These are phyloP conservation scores for Trichocomaceae sp. DNA, from an alignment of 2,329 filamentous ascomycete genomes.

Conservation along the genomic window DNA sequence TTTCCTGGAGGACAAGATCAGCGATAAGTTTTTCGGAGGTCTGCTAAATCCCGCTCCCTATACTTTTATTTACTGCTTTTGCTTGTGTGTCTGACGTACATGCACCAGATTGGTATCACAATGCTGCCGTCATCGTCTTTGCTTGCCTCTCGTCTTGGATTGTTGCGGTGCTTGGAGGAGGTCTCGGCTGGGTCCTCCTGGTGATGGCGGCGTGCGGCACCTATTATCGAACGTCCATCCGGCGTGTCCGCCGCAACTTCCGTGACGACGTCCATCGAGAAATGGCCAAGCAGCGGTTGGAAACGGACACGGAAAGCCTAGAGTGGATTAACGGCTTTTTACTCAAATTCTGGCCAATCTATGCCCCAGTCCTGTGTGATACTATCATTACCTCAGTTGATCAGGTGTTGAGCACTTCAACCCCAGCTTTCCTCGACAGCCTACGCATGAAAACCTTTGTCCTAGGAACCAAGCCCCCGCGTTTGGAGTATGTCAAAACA, in stretches of 20 bases:
- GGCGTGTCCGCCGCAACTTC: constrained; percentile 89
- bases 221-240: constrained; percentile 93
- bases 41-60: constrained; percentile 22
- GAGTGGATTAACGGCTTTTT: constrained; percentile 99
- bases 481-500: constrained; percentile 96
- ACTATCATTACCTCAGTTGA: constrained; percentile 92
- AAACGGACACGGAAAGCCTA: constrained; percentile 83
- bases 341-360: constrained; percentile 99
- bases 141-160: constrained; percentile 88
- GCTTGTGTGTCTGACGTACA: constrained; percentile 1
- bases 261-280: constrained; percentile 89
- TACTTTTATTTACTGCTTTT: background rate
- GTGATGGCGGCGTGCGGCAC: constrained; percentile 89
- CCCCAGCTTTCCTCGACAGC: constrained; percentile 87
- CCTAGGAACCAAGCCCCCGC: constrained; percentile 87
- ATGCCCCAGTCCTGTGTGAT: constrained; percentile 84
- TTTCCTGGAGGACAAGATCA: constrained; percentile 72
- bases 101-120: constrained; percentile 93
- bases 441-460: constrained; percentile 90
- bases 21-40: constrained; percentile 89
- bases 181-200: constrained; percentile 85
- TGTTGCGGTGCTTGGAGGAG: constrained; percentile 79
- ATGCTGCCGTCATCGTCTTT: constrained; percentile 87
- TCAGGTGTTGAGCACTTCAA: constrained; percentile 87
- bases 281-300: constrained; percentile 76